Evolutionary conservation across 179 eudicot genomes (phyloP).

Genomic region (Beta lomatogona): DNA sequence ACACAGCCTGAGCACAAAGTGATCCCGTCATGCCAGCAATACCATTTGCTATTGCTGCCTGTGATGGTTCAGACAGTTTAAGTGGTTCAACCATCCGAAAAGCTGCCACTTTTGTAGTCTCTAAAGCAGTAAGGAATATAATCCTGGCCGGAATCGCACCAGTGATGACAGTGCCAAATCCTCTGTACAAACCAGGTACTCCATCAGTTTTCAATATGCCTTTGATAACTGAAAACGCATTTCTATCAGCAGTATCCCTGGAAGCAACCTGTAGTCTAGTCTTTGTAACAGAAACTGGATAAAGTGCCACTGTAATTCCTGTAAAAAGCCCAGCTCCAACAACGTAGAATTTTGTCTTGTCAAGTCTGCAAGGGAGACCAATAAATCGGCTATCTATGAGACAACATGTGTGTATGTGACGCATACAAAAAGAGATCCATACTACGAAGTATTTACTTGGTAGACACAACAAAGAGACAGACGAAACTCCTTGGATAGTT

Average conservation of each 20-base stretch:
- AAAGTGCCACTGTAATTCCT: constrained; percentile 85
- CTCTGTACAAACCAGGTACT: constrained; percentile 89
- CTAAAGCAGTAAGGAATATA: constrained; percentile 86
- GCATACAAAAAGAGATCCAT: neutral
- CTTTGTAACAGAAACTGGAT: constrained; percentile 91
- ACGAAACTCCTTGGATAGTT: neutral
- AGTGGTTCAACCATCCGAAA: constrained; percentile 78
- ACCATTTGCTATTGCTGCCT: constrained; percentile 98
- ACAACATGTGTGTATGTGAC: neutral
- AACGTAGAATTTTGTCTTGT: constrained; percentile 89
- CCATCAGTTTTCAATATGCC: constrained; percentile 83
- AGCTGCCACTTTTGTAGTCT: constrained; percentile 89
- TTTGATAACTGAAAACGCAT: constrained; percentile 71
- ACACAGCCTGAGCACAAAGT: constrained; percentile 79
- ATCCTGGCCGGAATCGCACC: constrained; percentile 93
- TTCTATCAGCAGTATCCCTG: constrained; percentile 63
- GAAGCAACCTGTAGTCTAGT: constrained; percentile 95
- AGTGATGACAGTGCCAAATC: constrained; percentile 94
- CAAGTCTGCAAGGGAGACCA: constrained; percentile 64
- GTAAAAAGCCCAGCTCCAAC: constrained; percentile 97
- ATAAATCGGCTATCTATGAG: neutral
- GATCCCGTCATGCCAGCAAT: constrained; percentile 92
- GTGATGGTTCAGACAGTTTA: constrained; percentile 75
- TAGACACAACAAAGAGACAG: neutral
- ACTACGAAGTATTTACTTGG: neutral